Conservation (phyloP, 2,329 filamentous ascomycete genomes). For the Penicillium paneum region DNA sequence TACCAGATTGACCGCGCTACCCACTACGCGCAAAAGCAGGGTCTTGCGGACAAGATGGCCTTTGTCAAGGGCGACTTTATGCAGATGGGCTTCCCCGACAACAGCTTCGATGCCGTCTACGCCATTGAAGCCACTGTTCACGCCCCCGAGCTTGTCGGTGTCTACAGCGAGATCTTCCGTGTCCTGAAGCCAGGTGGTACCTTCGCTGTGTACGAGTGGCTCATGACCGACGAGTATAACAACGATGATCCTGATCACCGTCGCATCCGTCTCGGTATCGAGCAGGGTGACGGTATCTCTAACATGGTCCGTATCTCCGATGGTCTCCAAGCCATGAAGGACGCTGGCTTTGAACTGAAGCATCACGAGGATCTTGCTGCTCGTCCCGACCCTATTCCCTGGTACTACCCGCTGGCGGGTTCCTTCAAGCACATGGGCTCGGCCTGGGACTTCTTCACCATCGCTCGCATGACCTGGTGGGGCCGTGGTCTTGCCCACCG, state of each 20-base stretch:
- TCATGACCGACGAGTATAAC: constrained; percentile 96
- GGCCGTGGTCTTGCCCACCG: constrained; percentile 73
- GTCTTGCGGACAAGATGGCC: constrained; percentile 71
- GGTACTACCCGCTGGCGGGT: constrained; percentile 91
- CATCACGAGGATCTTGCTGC: constrained; percentile 83
- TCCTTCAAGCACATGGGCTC: constrained; percentile 78
- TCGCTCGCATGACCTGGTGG: constrained; percentile 83
- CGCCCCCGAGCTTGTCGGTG: constrained; percentile 82
- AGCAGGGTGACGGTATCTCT: constrained; percentile 92
- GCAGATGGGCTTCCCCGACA: constrained; percentile 95
- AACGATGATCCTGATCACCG: constrained; percentile 83
- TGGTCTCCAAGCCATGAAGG: constrained; percentile 76
- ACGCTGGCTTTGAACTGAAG: constrained; percentile 80
- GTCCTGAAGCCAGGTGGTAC: constrained; percentile 93
- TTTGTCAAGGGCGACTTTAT: constrained; percentile 98
- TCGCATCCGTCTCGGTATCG: constrained; percentile 87
- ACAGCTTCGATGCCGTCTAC: constrained; percentile 91
- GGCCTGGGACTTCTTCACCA: constrained; percentile 75
- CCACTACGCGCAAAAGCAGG: constrained; percentile 76
- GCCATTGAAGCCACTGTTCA: constrained; percentile 97
- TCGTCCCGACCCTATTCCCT: constrained; percentile 70
- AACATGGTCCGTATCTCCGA: constrained; percentile 92
- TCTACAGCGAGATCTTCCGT: constrained; percentile 91
- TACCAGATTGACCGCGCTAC: constrained; percentile 97
- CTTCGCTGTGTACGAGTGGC: constrained; percentile 98